Evolutionary conservation across 192 early-diverging fungal species (phyloP), one percentile per base, ranked within the genome.

Genomic region (Coemansia sp.): DNA sequence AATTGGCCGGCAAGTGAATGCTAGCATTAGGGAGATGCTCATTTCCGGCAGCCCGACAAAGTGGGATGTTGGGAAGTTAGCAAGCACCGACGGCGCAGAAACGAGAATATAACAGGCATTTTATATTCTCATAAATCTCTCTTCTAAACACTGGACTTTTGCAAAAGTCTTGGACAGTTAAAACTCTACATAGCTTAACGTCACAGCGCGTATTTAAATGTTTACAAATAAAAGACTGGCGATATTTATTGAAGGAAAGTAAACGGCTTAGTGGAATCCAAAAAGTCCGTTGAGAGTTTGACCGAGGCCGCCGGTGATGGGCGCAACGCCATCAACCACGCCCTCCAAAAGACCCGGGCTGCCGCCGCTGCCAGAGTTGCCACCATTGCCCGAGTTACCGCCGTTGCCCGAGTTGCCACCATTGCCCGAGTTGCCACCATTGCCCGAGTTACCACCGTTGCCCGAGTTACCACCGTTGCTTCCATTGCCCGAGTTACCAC

Each of bases 241-340:
- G 0, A 47, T n/a, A 47, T 47, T 47, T 47, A 47, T 47, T 47
- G n/a, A 47, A 47, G 3, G 5, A n/a, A 4, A n/a, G 14, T 47
- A 12, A 47, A 47, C 1, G n/a, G 16, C 10, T 47, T 17, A 47
- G 43, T 22, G n/a, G 47, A 61, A 57, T 16, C 69, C 69, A 3
- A 45, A 22, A 9, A 71, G 9, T 1, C 43, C 27, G 52, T 62
- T 61, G 11, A 65, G 7, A 8, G 64, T 61, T 5, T 37, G 39
- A 19, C 65, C 65, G 2, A 61, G 16, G 1, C 71, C 71, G 5
- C n/a, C 47, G 14, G 71, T 67, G 16, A 67, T 56, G 10, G 71
- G 65, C 23, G 71, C 65, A 14, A 62, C n/a, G 1, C 25, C 65
- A 52, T 67, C 65, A 26, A 67, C 64, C 5, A 62, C 71, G 10